Base-by-base conservation (phyloP, 257 asterid species). In the Prunella vulgaris region DNA sequence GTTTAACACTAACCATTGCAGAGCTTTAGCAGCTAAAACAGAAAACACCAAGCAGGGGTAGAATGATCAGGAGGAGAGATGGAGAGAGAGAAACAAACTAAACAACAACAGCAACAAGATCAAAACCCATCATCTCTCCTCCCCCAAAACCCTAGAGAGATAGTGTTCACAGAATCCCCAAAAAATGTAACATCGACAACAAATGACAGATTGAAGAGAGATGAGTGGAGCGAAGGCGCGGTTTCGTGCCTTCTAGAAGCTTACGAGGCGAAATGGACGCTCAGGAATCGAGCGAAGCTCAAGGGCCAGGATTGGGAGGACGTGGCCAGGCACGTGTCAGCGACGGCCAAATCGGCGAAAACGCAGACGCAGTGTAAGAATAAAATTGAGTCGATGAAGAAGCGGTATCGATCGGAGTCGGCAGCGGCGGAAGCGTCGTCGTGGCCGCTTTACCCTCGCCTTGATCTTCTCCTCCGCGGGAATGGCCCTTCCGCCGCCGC, bases 291-390 rank as follows among this genome's bases (percentile, higher is more conserved):
- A 15, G 97, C 97, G 9, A 90, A 90, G 77, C 92, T 90, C 60
- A 90, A 90, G 81, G 97, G 97, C 6, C 96, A 88, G 68, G 97
- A 90, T 17, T 90, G 97, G 97, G 97, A 90, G 48, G 96, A 90
- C 14, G 97, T 90, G 33, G 96, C 97, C 2, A 80, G 60, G 61
- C 83, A 79, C 54, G 97, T 90, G 0, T 90, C 97, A 0, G 72
- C 64, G 27, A 37, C 44, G 66, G 76, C 82, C 1, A 86, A 79
- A 72, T 83, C 92, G 15, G 68, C 87, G 0, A 90, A 90, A 64
- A 88, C 97, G 42, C 97, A 84, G 74, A 88, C 97, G 5, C 97
- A 90, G 85, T 90, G 96, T 62, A 90, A 90, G 84, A 90, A 90
- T 80, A 90, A 90, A 83, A 90, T 90, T 42, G 97, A 90, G 84